Base-by-base conservation (phyloP, 371 early-diverging fungal species). In the Rhizomucor miehei region DNA sequence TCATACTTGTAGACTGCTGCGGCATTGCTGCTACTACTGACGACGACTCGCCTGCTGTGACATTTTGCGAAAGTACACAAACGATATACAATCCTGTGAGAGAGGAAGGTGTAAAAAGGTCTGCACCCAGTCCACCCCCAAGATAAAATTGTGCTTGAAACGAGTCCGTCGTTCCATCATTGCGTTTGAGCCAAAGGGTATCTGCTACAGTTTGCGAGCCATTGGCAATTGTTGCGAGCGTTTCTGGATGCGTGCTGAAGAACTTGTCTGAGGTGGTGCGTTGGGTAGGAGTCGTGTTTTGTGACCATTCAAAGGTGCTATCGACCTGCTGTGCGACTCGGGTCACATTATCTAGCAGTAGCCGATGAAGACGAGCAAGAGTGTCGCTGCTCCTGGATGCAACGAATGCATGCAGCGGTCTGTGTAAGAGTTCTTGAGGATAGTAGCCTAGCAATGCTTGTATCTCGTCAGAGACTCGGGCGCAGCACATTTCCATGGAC, bases 81-180 rank as follows among this genome's bases (percentile, higher is more conserved):
- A 77, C 73, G 48, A 77, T 69, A 38, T 73, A 73, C 5, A 71
- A 61, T 40, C 59, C 66, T 2, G 62, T 52, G 11, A 66, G 52
- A 3, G 65, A 73, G 1, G 44, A 39, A 1, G 61, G 56, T 17
- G 60, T 46, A 52, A 58, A 65, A 1, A 82, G 59, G 53, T 85
- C 77, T 1, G 80, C 81, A 44, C 83, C 83, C 6, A 83, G 60
- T 8, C 85, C 85, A 34, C 81, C 85, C 12, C 83, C 85, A 14
- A 85, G 53, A 58, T 80, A 81, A 56, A 80, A 70, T 11, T 71
- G 57, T 6, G 82, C 65, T 48, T 71, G 79, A 3, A 79, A 53
- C 34, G 68, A 69, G 24, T 76, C 74, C 11, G 45, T 25, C 13
- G 20, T 11, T 21, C 84, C 84, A 38, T 71, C 71, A 19, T 75